phyloP scores from a whole-genome alignment of 495 filamentous ascomycete species.

The Trichoderma reesei region DNA sequence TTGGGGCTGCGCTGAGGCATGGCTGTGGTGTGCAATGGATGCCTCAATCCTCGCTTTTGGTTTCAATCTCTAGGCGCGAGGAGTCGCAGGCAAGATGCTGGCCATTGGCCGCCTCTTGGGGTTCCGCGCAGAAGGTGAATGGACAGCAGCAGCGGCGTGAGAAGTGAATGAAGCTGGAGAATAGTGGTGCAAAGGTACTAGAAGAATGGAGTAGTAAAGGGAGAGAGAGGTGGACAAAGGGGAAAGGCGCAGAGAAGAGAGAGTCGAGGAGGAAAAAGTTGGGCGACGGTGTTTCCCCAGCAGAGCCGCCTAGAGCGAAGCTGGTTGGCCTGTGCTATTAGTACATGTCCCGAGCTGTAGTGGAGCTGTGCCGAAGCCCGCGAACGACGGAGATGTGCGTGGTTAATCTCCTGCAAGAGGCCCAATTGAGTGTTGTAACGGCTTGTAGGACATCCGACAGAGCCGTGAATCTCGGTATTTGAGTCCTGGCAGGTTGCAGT shows the following conservation, averaged over 20 bases:
- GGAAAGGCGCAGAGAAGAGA: neutral
- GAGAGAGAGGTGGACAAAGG: neutral
- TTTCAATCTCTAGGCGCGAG: too few relatives aligned
- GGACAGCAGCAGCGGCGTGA: neutral
- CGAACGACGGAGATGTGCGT: neutral
- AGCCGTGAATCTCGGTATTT: too few relatives aligned
- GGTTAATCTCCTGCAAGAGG: too few relatives aligned
- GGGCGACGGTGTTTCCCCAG: conserved; percentile 7
- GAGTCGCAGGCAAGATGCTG: conserved; percentile 1
- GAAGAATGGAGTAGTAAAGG: neutral
- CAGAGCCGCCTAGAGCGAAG: conserved; percentile 1
- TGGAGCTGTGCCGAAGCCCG: conserved; percentile 2
- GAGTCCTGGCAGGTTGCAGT: too few relatives aligned
- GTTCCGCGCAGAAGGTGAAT: neutral
- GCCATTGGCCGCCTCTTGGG: neutral
- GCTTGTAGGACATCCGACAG: too few relatives aligned
- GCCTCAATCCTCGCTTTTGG: too few relatives aligned
- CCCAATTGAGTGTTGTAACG: too few relatives aligned
- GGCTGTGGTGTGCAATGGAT: too few relatives aligned
- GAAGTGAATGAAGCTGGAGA: neutral
- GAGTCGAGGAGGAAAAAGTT: neutral
- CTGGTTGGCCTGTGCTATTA: neutral
- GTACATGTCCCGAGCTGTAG: too few relatives aligned
- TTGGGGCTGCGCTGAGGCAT: conserved; percentile 14
- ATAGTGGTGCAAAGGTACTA: neutral